phyloP scores from a whole-genome alignment of 2,329 filamentous ascomycete genomes.

The Colletotrichum falcatum region DNA sequence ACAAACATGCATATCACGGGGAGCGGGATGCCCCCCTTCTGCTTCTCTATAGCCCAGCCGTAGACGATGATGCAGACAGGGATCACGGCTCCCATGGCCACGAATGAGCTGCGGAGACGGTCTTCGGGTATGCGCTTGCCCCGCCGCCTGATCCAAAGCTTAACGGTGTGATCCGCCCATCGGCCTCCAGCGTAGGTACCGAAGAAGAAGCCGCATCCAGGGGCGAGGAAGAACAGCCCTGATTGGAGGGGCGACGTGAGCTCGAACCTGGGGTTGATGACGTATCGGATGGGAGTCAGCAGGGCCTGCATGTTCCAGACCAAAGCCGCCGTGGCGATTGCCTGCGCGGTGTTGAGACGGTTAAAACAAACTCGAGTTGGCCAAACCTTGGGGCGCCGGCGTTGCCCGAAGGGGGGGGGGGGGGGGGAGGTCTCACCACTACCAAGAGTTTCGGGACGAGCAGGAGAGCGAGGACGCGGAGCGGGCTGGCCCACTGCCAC shows the following conservation, averaged over 20 bases:
- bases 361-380: not conserved
- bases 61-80: slow-evolving; percentile 77
- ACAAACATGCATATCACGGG: slow-evolving; percentile 77
- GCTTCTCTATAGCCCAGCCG: slow-evolving; percentile 60
- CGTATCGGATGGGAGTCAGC: slow-evolving; percentile 75
- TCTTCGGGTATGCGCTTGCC: slow-evolving; percentile 76
- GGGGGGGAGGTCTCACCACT: slow-evolving; percentile 62
- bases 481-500: slow-evolving; percentile 70
- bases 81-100: slow-evolving; percentile 69
- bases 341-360: no score
- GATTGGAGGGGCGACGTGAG: slow-evolving; percentile 73
- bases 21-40: slow-evolving; percentile 55
- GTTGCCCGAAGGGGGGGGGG: no score
- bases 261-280: slow-evolving; percentile 77
- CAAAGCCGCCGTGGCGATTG: slow-evolving; percentile 55
- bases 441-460: slow-evolving; percentile 73
- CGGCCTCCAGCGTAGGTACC: slow-evolving; percentile 76
- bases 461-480: slow-evolving; percentile 73
- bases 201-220: slow-evolving; percentile 73
- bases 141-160: slow-evolving; percentile 67
- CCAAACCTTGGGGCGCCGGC: no score
- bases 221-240: slow-evolving; percentile 79
- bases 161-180: slow-evolving; percentile 73
- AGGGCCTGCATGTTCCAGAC: slow-evolving; percentile 81
- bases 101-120: slow-evolving; percentile 71